Percentiles rank a stretch among this genome's conserved stretches.
phyloP scores from a whole-genome alignment of 495 filamentous ascomycete species.

The Aspergillus biplanus region DNA sequence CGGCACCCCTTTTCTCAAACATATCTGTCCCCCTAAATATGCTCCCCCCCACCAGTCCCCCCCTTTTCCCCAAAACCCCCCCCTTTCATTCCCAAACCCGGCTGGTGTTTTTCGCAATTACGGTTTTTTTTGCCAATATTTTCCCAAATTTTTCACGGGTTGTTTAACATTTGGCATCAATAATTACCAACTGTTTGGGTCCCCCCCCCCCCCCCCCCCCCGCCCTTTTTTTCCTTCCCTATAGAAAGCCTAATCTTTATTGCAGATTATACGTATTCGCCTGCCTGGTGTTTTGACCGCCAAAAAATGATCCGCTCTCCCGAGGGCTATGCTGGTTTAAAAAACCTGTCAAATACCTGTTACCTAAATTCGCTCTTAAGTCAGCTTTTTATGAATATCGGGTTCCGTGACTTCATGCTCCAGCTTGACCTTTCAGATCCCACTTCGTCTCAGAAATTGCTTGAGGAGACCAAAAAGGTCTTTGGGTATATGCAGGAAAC shows the following conservation, averaged over 20 bases:
- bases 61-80: too few relatives aligned
- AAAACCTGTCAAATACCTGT: constrained; percentile 94
- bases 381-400: constrained; percentile 95
- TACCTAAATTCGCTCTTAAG: constrained; percentile 96
- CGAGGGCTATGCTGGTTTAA: constrained; percentile 80
- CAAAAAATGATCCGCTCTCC: constrained; percentile 69
- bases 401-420: constrained; percentile 86
- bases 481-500: constrained; percentile 88
- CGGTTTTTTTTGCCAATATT: too few relatives aligned
- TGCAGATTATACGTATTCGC: constrained; percentile 57
- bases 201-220: constrained; percentile 22
- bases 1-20: too few relatives aligned
- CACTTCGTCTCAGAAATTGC: constrained; percentile 63
- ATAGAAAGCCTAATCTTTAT: background rate
- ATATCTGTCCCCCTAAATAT: too few relatives aligned
- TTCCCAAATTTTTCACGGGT: too few relatives aligned
- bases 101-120: too few relatives aligned
- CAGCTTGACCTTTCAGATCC: constrained; percentile 59
- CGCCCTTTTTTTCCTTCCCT: background rate
- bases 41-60: too few relatives aligned
- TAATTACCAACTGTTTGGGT: too few relatives aligned
- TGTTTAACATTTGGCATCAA: too few relatives aligned
- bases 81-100: too few relatives aligned
- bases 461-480: constrained; percentile 76
- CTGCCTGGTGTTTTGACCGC: constrained; percentile 64